phyloP scores from a whole-genome alignment of 2,329 filamentous ascomycete genomes.

The Esteya vermicola region DNA sequence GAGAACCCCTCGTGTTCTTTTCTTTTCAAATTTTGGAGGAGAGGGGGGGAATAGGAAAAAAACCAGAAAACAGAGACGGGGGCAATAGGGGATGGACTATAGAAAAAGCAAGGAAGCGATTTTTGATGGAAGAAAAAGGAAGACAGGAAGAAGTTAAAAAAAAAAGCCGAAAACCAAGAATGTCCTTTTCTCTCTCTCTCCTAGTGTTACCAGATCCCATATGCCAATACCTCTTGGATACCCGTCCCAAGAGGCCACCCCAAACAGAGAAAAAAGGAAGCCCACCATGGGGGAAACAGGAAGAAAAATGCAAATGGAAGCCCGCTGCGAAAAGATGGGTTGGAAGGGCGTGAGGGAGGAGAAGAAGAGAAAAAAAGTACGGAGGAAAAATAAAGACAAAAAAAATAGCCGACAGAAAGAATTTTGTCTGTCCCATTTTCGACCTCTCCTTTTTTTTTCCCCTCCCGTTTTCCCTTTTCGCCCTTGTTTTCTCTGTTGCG shows the following conservation, averaged over 20 bases:
- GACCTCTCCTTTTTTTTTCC: not conserved
- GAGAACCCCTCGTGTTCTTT: no score
- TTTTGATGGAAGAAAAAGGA: no score
- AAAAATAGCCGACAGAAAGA: not conserved
- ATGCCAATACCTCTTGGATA: not conserved
- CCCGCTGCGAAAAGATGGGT: no score
- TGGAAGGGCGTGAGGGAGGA: not conserved
- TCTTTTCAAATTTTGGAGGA: no score
- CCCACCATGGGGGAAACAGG: not conserved
- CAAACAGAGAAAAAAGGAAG: not conserved
- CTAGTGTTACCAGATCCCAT: no score
- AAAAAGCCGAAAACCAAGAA: not conserved
- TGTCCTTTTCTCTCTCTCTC: no score
- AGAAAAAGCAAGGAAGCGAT: no score
- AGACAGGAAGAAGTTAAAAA: no score
- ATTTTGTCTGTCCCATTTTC: not conserved
- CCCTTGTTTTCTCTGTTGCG: not conserved
- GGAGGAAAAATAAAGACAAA: not conserved
- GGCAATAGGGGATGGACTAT: no score
- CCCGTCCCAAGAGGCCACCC: not conserved
- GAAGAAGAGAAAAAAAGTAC: not conserved
- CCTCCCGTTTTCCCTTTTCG: not conserved
- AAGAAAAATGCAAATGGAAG: no score
- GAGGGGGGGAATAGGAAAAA: no score
- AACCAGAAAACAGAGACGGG: no score